Conservation (phyloP, 345 rosid species). For the Lepidium aucheri region DNA sequence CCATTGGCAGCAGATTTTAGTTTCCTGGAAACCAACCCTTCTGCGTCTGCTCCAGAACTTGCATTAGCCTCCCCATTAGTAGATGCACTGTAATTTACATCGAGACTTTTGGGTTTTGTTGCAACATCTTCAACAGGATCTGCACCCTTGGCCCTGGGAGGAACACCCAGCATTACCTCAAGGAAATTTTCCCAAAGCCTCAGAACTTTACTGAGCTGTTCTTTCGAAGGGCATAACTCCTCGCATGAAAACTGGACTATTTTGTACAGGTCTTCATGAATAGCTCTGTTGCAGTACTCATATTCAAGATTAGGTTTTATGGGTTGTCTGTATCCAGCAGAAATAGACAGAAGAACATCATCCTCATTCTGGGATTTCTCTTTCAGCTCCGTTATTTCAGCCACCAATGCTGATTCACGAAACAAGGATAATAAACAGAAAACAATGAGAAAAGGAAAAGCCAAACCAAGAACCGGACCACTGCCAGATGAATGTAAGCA, state of each 20-base stretch:
- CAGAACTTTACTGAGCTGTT: conserved; percentile 77
- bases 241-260: conserved; percentile 84
- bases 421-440: conserved; percentile 8
- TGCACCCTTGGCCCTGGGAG: conserved; percentile 35
- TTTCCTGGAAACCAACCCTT: conserved; percentile 32
- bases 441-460: conserved; percentile 1
- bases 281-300: conserved; percentile 43
- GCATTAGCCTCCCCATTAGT: conserved; percentile 42
- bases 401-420: conserved; percentile 55
- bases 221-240: conserved; percentile 90
- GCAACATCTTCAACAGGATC: conserved; percentile 40
- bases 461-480: background rate
- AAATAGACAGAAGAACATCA: conserved; percentile 54
- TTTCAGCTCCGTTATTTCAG: conserved; percentile 85
- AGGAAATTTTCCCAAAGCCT: conserved; percentile 80
- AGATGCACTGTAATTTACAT: conserved; percentile 28
- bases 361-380: conserved; percentile 75
- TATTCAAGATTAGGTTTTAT: conserved; percentile 53
- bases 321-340: conserved; percentile 76
- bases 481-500: background rate
- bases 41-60: conserved; percentile 35
- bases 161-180: conserved; percentile 72
- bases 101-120: conserved; percentile 20
- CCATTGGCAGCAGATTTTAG: conserved; percentile 34
- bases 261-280: conserved; percentile 83